phyloP scores from a whole-genome alignment of 768 basidiomycete genomes.

The Psilocybe sp. region DNA sequence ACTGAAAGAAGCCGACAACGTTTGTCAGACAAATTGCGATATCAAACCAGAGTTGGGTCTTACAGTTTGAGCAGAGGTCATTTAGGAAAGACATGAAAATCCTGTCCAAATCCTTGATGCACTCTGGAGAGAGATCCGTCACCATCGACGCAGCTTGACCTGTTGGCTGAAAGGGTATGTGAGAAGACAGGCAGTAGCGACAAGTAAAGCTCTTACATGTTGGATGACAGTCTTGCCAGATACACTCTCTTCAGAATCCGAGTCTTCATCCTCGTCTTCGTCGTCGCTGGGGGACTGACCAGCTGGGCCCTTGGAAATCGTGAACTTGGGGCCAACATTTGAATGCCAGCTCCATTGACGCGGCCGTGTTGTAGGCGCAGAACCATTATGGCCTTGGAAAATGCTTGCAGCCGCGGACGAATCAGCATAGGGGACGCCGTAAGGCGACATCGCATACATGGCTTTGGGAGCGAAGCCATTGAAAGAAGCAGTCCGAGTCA shows the following conservation, averaged over 20 bases:
- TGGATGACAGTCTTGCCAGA: constrained; percentile 19
- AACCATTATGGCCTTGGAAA: not conserved
- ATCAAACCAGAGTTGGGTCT: constrained; percentile 29
- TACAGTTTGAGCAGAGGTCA: constrained; percentile 85
- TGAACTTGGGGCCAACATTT: no score
- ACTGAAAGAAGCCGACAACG: constrained; percentile 45
- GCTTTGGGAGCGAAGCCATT: no score
- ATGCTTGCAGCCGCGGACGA: constrained; percentile 14
- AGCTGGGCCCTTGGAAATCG: no score
- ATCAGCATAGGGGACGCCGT: not conserved
- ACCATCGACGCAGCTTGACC: constrained; percentile 17
- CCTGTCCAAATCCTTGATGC: constrained; percentile 78
- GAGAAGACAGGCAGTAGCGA: not conserved
- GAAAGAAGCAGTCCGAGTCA: no score
- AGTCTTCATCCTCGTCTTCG: constrained; percentile 47
- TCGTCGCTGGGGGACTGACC: constrained; percentile 44
- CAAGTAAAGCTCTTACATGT: constrained; percentile 11
- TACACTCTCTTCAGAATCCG: constrained; percentile 37
- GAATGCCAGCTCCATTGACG: no score
- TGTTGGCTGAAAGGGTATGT: constrained; percentile 1
- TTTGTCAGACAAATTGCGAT: constrained; percentile 16
- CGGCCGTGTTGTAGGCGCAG: no score
- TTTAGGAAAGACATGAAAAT: constrained; percentile 91
- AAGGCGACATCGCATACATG: no score
- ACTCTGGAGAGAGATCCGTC: constrained; percentile 74